These are phyloP conservation scores for Puccinellia tenuiflora DNA, from an alignment of 176 grass and related monocot genomes.

Conservation along the genomic window DNA sequence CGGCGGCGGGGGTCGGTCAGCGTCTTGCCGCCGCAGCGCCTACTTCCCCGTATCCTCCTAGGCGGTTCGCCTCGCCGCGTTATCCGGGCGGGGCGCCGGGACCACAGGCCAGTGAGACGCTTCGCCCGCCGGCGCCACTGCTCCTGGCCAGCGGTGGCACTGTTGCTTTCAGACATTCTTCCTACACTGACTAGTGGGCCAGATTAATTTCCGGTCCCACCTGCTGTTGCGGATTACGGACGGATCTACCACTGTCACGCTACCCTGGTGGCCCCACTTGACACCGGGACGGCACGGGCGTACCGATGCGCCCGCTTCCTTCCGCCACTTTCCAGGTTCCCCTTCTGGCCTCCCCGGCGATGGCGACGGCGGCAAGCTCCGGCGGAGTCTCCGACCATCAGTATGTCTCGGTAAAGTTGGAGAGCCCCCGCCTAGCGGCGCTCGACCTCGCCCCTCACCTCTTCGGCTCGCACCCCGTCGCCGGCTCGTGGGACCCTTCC, in stretches of 20 bases:
- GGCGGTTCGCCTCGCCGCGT: not conserved
- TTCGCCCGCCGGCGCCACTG: not conserved
- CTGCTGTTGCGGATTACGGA: not conserved
- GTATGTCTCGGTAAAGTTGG: constrained; percentile 73
- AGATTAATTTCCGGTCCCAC: not conserved
- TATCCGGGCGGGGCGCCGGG: not conserved
- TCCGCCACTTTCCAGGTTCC: constrained; percentile 13
- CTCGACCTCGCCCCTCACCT: constrained; percentile 63
- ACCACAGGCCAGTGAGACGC: not conserved
- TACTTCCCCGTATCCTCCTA: not conserved
- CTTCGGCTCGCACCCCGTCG: constrained; percentile 66
- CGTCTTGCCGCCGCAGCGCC: not conserved
- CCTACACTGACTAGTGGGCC: not conserved
- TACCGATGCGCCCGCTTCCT: constrained; percentile 14
- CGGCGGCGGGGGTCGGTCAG: not conserved
- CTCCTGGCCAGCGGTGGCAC: not conserved
- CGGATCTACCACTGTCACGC: not conserved
- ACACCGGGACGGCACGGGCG: constrained; percentile 9
- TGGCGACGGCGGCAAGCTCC: constrained; percentile 35
- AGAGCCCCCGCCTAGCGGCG: constrained; percentile 47
- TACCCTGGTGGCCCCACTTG: constrained; percentile 8
- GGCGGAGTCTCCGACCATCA: constrained; percentile 36
- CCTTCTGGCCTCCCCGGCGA: constrained; percentile 34
- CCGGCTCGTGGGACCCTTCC: constrained; percentile 69
- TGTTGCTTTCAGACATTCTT: not conserved